These are phyloP conservation scores for Cyberlindnera japonica DNA, from an alignment of 805 yeast genomes.

Conservation along the genomic window DNA sequence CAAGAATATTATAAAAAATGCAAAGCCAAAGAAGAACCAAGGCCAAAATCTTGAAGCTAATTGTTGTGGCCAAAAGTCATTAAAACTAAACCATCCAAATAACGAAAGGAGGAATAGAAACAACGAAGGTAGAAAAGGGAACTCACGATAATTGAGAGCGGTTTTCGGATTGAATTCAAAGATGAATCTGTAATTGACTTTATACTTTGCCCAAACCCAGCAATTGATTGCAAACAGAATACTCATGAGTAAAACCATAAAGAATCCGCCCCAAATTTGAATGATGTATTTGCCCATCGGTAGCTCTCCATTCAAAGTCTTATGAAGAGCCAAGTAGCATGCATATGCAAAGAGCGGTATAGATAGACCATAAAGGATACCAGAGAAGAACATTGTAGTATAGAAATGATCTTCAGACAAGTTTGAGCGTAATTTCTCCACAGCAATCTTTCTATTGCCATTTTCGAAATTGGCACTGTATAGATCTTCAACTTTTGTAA, in stretches of 20 bases:
- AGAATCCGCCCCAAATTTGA: conserved; percentile 93
- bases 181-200: conserved; percentile 86
- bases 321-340: conserved; percentile 46
- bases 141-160: conserved; percentile 63
- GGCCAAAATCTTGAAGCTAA: conserved; percentile 77
- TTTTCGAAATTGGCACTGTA: conserved; percentile 64
- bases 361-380: conserved; percentile 66
- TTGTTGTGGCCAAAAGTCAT: conserved; percentile 55
- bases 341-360: conserved; percentile 66
- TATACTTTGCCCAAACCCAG: conserved; percentile 64
- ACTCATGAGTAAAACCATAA: conserved; percentile 57
- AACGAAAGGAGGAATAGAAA: conserved; percentile 54
- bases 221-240: conserved; percentile 67
- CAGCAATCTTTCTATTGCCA: conserved; percentile 62
- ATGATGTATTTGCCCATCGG: conserved; percentile 60
- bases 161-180: conserved; percentile 79
- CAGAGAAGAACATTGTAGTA: conserved; percentile 52
- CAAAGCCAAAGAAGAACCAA: conserved; percentile 62
- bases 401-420: conserved; percentile 36
- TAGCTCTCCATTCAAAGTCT: conserved; percentile 36
- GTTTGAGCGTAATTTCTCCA: conserved; percentile 61
- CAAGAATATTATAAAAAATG: conserved; percentile 45
- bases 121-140: conserved; percentile 58
- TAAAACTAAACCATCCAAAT: conserved; percentile 73
- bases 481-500: conserved; percentile 60